Base-by-base conservation (phyloP, 202 grass and related monocot species). In the Alloteropsis angusta region DNA sequence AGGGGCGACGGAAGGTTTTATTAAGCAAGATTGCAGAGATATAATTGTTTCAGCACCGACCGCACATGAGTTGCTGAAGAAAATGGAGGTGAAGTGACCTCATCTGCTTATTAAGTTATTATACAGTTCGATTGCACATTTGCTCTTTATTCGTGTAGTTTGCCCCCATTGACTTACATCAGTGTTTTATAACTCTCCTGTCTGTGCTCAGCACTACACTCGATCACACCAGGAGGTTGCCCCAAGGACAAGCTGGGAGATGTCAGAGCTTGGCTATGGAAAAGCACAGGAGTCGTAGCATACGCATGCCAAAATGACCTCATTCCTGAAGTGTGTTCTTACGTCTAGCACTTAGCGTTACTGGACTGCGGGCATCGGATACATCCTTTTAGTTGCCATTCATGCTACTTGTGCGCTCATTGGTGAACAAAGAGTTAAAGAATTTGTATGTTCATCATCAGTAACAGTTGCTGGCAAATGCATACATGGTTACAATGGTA, bases 31-130 rank as follows among this genome's bases (percentile, higher is more conserved):
- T 61, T 93, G 82, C 74, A 65, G 90, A 56, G 39, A 99, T 16
- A 96, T 99, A 84, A 84, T 99, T 69, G 83, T 96, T 84, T 96
- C 88, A 48, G 96, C 92, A 6, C 77, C 92, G 37, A 93, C 78
- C 50, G 90, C 90, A 35, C 65, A 79, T 73, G 92, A 99, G 80
- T 74, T 96, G 72, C 85, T 99, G 79, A 73, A 59, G 47, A 99
- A 89, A 67, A 91, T 99, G 96, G 96, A 99, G 96, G 92, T 99
- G 64, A 84, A 35, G 18, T 43, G 39, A 53, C 64, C 34, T 77
- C 56, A 71, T 55, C 64, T 12, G n/a, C 36, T n/a, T n/a, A n/a
- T n/a, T n/a, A n/a, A n/a, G n/a, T 67, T 53, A 26, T 52, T 34
- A 53, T 55, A 43, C 18, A 62, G 28, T 67, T 23, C 38, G 43